Evolutionary conservation across 129 eudicot genomes (phyloP).

Genomic region (Lonicera japonica): DNA sequence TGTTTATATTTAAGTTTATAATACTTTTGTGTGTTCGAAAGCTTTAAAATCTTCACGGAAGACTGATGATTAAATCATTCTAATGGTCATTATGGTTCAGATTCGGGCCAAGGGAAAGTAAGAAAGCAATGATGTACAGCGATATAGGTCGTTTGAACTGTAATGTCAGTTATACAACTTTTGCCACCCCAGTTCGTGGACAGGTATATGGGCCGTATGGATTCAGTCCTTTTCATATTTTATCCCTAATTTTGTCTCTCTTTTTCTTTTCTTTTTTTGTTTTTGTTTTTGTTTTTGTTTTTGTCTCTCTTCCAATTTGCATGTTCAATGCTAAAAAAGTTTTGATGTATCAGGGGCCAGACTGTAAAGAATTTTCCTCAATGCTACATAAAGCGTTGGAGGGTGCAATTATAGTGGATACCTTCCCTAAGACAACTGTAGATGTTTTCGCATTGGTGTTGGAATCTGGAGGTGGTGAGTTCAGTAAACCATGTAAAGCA

Average conservation of each 20-base stretch:
- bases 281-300: neutral
- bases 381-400: constrained; percentile 89
- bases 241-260: no score
- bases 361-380: constrained; percentile 72
- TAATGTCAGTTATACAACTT: constrained; percentile 79
- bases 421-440: constrained; percentile 90
- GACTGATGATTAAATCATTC: neutral
- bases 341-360: constrained; percentile 47
- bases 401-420: constrained; percentile 79
- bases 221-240: neutral
- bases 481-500: neutral
- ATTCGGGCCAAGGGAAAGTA: constrained; percentile 97
- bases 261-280: neutral
- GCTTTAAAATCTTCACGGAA: neutral
- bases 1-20: no score
- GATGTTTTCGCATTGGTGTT: constrained; percentile 97
- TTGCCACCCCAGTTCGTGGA: constrained; percentile 76
- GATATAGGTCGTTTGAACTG: constrained; percentile 88
- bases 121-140: constrained; percentile 96
- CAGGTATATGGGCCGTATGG: constrained; percentile 65
- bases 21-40: neutral
- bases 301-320: neutral
- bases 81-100: constrained; percentile 38
- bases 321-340: neutral
- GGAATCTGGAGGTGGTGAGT: constrained; percentile 97